Evolutionary conservation across 2,329 filamentous ascomycete genomes (phyloP), one percentile per base, ranked within the genome.

Genomic region (Cercospora nicotianae): DNA sequence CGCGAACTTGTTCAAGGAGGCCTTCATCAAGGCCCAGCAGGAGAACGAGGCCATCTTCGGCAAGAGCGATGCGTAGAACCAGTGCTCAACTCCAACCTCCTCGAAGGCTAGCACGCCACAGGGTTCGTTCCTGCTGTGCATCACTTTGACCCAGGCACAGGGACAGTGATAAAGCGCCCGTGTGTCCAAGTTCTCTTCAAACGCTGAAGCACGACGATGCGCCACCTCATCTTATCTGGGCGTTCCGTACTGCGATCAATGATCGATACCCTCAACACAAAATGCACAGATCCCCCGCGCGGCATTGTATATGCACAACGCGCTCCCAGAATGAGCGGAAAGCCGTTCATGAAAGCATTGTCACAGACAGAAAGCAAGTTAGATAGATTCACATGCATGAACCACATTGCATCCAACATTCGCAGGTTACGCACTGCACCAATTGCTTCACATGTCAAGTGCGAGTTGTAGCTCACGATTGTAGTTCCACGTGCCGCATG

Each of bases 1-100:
- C 79, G 95, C 95, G 85, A 96, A 97, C 82, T 85, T 89, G 69
- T 98, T 99, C 89, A 98, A 97, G 87, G 94, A 98, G 73, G 90
- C 93, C 66, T 98, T 98, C 85, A 89, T 96, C 84, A 93, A 96
- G 86, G 94, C 95, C 64, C 94, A 97, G 85, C 89, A 94, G 84
- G 93, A 97, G 80, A 99, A 98, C 83, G 93, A 95, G 86, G 88
- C 87, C 73, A 85, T 97, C 67, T 96, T 97, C 84, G 84, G 64
- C 70, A 77, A 77, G 72, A 68, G 67, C 31, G 73, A 74, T 36
- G 69, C 72, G 62, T 64, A 60, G 64, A 65, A 9, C 8, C 9
- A 45, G 36, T 28, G 5, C 18, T 65, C 20, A n/a, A 60, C 28
- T 51, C 9, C 6, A 2, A 33, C 13, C 30, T 51, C 63, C 20